phyloP scores from a whole-genome alignment of 1,284 basidiomycete genomes.

The Ustilago tritici region DNA sequence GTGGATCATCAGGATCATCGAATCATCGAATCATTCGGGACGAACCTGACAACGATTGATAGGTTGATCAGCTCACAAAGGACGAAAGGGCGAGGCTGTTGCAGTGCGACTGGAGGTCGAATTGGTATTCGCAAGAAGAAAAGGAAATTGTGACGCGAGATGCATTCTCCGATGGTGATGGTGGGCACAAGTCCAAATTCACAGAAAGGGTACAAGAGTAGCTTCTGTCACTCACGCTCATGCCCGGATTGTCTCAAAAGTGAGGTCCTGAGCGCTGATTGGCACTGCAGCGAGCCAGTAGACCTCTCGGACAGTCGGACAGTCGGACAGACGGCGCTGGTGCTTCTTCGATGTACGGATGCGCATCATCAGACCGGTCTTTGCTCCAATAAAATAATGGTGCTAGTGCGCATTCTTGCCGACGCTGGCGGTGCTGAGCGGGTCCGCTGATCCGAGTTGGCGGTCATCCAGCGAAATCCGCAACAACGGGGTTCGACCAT shows the following conservation, averaged over 20 bases:
- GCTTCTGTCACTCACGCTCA: neutral
- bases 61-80: too few species aligned
- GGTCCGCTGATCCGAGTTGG: conserved; percentile 1
- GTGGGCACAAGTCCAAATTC: conserved; percentile 3
- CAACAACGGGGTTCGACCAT: neutral
- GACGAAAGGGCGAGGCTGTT: neutral
- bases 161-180: conserved; percentile 16
- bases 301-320: neutral
- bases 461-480: neutral
- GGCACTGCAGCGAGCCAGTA: conserved; percentile 4
- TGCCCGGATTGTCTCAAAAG: conserved; percentile 10
- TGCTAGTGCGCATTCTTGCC: neutral
- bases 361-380: neutral
- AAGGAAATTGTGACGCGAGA: conserved; percentile 12
- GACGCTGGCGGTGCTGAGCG: neutral
- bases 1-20: neutral
- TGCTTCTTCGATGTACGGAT: neutral
- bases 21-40: neutral
- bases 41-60: neutral
- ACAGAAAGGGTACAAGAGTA: neutral
- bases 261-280: neutral
- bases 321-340: neutral
- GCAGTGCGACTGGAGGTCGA: neutral
- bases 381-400: neutral
- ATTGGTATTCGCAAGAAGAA: neutral